These are phyloP conservation scores for Aspergillus piperis DNA, from an alignment of 2,329 filamentous ascomycete species.

Conservation along the genomic window DNA sequence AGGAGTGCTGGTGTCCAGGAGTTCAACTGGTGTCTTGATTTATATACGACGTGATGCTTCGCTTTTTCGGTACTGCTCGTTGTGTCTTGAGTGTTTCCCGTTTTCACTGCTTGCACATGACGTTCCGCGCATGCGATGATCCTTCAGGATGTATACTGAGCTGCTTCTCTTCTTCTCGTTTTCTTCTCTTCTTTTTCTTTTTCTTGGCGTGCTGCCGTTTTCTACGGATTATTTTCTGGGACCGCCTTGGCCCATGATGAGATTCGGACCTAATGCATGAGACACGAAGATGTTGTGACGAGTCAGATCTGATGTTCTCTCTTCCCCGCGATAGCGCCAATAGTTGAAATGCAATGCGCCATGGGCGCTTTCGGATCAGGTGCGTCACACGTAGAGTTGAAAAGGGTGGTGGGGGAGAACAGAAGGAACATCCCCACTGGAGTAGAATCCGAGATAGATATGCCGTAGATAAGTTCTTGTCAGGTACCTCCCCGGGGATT, in stretches of 20 bases:
- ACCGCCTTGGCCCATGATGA: slow-evolving; percentile 19
- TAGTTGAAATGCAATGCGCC: slow-evolving; percentile 17
- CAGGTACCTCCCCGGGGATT: not conserved
- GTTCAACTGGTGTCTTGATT: slow-evolving; percentile 1
- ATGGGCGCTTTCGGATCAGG: slow-evolving; percentile 4
- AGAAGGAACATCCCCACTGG: no score
- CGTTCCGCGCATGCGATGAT: slow-evolving; percentile 17
- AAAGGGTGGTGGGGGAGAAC: not conserved
- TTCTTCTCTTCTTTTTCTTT: not conserved
- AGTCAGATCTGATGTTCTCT: slow-evolving; percentile 16
- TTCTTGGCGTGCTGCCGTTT: slow-evolving; percentile 11
- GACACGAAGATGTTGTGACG: slow-evolving; percentile 24
- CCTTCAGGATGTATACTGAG: slow-evolving; percentile 20
- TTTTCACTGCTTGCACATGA: not conserved
- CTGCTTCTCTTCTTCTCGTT: no score
- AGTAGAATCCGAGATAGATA: no score
- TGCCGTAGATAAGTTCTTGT: no score
- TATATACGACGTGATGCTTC: not conserved
- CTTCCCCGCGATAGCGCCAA: slow-evolving; percentile 1
- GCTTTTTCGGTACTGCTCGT: not conserved
- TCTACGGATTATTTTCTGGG: slow-evolving; percentile 17
- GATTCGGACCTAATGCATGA: slow-evolving; percentile 27
- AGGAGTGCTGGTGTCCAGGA: slow-evolving; percentile 2
- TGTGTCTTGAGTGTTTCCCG: not conserved
- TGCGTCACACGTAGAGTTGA: slow-evolving; percentile 7